A percentile compares a stretch with the other conserved stretches of the same genome.
These are phyloP conservation scores for Plasmopara halstedii DNA, from an alignment of 352 stramenopile genomes.

Conservation along the genomic window DNA sequence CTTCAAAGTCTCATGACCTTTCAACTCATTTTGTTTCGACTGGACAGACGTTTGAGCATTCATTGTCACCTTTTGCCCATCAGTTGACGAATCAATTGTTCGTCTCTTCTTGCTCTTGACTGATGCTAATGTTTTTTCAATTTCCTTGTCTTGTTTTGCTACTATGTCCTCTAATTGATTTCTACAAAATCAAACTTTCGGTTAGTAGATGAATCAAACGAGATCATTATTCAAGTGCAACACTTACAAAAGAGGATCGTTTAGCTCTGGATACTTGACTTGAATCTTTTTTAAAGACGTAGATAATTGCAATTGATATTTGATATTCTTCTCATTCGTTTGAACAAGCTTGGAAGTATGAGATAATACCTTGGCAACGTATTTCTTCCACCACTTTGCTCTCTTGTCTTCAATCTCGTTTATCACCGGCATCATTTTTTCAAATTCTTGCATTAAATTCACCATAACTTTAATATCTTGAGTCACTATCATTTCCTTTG, in stretches of 20 bases:
- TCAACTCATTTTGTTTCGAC: constrained; percentile 1
- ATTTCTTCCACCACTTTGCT: constrained; percentile 22
- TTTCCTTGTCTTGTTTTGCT: not conserved
- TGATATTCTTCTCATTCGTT: not conserved
- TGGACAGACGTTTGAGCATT: not conserved
- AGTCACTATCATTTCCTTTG: constrained; percentile 6
- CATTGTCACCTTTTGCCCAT: constrained; percentile 1
- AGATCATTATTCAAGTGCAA: not conserved
- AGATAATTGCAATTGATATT: not conserved
- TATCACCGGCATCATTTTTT: constrained; percentile 12
- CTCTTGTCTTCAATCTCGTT: constrained; percentile 12
- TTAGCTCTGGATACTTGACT: constrained; percentile 16
- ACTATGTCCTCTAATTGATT: constrained; percentile 10
- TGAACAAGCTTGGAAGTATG: constrained; percentile 9
- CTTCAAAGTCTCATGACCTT: not conserved
- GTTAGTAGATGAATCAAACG: not conserved
- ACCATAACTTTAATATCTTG: constrained; percentile 6
- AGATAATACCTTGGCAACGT: constrained; percentile 7
- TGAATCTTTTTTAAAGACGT: constrained; percentile 12
- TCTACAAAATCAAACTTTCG: constrained; percentile 8
- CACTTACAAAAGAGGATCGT: constrained; percentile 14
- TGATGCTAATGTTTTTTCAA: not conserved
- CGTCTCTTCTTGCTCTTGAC: constrained; percentile 27
- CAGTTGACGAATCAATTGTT: constrained; percentile 12
- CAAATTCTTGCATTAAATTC: constrained; percentile 5